phyloP scores from a whole-genome alignment of 306 rosid genomes.

The Carpinus fangiana region DNA sequence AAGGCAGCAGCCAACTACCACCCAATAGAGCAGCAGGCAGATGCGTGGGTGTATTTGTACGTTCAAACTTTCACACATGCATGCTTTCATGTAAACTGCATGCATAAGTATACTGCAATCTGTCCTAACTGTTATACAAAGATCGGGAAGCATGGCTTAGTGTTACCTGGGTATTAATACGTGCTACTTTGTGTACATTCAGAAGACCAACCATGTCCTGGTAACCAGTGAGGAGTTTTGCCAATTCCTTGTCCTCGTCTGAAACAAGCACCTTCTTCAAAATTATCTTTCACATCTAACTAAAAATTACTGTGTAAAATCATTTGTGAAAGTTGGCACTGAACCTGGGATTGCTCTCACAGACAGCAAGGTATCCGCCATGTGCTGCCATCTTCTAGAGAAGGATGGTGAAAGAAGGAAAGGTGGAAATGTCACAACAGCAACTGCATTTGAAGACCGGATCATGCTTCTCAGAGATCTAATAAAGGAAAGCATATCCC shows the following conservation, averaged over 20 bases:
- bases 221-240: constrained; percentile 87
- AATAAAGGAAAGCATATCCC: constrained; percentile 85
- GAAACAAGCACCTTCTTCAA: constrained; percentile 18
- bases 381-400: constrained; percentile 83
- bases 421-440: constrained; percentile 72
- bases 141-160: constrained; percentile 5
- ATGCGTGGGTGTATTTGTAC: background rate
- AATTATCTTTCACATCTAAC: constrained; percentile 22
- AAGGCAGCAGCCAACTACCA: background rate
- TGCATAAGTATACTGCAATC: background rate
- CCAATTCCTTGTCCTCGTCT: constrained; percentile 90
- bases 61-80: background rate
- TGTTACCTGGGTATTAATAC: constrained; percentile 79
- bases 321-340: constrained; percentile 20
- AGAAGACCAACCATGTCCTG: constrained; percentile 91
- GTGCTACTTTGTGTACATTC: constrained; percentile 74
- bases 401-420: constrained; percentile 62
- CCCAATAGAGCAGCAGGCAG: background rate
- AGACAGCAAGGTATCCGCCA: constrained; percentile 87
- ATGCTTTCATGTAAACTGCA: background rate
- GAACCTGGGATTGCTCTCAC: constrained; percentile 87
- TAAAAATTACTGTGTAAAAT: background rate
- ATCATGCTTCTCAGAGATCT: constrained; percentile 67
- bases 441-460: constrained; percentile 73
- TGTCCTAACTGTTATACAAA: background rate